Evolutionary conservation across 2,329 filamentous ascomycete species (phyloP).

Genomic region (Diaporthe longicolla): DNA sequence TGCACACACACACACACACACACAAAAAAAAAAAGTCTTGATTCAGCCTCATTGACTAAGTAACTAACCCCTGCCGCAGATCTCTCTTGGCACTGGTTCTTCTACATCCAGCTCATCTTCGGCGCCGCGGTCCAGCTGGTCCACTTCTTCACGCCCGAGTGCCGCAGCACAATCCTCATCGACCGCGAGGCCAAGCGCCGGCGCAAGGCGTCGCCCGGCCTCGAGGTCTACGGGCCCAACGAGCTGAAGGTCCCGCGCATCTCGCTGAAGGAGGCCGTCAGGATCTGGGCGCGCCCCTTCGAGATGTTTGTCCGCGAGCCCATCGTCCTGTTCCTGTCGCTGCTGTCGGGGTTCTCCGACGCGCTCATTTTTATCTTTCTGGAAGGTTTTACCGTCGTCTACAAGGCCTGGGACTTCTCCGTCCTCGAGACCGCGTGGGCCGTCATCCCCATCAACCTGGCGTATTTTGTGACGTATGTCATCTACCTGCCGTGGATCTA

Average conservation of each 20-base stretch:
- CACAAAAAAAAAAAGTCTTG: neutral
- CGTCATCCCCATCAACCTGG: conserved; percentile 50
- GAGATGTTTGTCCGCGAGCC: conserved; percentile 81
- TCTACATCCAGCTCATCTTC: conserved; percentile 73
- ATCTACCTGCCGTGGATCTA: conserved; percentile 69
- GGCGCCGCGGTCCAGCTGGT: conserved; percentile 65
- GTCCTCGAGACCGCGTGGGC: conserved; percentile 38
- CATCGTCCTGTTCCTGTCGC: conserved; percentile 78
- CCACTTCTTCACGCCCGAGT: conserved; percentile 70
- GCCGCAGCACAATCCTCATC: conserved; percentile 69
- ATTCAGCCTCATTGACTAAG: neutral
- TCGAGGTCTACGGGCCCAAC: conserved; percentile 61
- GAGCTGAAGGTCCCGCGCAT: conserved; percentile 54
- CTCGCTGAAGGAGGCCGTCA: conserved; percentile 56
- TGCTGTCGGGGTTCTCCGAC: conserved; percentile 80
- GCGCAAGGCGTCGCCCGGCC: conserved; percentile 57
- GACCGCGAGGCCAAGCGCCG: conserved; percentile 70
- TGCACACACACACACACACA: neutral
- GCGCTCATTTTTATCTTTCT: conserved; percentile 85
- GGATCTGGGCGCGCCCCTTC: conserved; percentile 75
- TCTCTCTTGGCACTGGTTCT: conserved; percentile 65
- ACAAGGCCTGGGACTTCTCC: conserved; percentile 72
- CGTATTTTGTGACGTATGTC: conserved; percentile 72
- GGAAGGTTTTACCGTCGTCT: conserved; percentile 78
- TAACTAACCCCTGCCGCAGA: conserved; percentile 6